Base-by-base conservation (phyloP, 1,139 yeast genomes). In the Casaregolazyma suthepensis region DNA sequence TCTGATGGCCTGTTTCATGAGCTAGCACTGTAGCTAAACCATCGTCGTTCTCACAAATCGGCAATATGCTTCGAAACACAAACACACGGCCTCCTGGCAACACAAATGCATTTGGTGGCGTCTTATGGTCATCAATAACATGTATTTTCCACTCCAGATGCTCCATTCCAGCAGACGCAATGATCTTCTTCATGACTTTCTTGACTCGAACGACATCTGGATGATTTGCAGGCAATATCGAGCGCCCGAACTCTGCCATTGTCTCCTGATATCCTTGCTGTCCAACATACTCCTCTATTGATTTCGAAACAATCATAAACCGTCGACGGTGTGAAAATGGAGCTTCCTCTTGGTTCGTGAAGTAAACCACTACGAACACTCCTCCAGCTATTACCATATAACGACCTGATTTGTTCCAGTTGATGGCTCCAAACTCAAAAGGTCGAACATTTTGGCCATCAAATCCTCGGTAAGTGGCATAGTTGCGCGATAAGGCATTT, bases 21-120 rank as follows among this genome's bases (percentile, higher is more conserved):
- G 96, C 77, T 45, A 93, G 73, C 1, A 94, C 96, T 0, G 98
- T 90, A 13, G 99, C 99, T 45, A 94, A 71, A 0, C 97, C 98
- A 65, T 89, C 94, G 53, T 89, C 94, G 65, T 88, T 83, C 43
- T 74, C 72, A 66, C 96, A 86, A 38, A 93, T 81, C 1, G 89
- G 87, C 52, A 93, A 69, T 51, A 94, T 88, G 18, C 88, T 82
- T 50, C 85, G 77, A 64, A 88, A 88, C 18, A 93, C 89, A 70
- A 93, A 93, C 46, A 94, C 96, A 69, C 91, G 91, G 12, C 99
- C 99, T 56, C 94, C 93, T 20, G 98, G 98, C 51, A 93, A 75
- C 26, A 93, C 96, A 70, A 94, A 93, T 1, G 99, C 99, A 70
- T 93, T 93, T 1, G 99, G 98, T 3, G 96, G 87, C 17, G 75